A percentile compares a stretch with the other conserved stretches of the same genome.
phyloP scores from a whole-genome alignment of 1,284 basidiomycete species.

The Cerioporus squamosus region DNA sequence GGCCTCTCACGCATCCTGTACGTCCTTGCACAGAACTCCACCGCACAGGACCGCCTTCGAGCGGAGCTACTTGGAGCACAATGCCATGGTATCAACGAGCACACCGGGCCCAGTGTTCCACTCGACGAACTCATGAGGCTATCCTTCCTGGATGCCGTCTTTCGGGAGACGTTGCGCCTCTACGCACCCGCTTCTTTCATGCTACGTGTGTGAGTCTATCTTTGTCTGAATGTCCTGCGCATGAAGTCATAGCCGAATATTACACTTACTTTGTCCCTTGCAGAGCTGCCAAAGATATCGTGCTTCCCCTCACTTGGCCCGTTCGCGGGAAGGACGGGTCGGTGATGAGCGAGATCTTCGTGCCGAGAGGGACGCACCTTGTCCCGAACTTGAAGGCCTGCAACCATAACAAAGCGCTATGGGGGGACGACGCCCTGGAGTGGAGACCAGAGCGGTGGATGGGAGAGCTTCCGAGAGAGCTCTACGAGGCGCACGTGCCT shows the following conservation, averaged over 20 bases:
- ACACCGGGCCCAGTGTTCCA: slow-evolving; percentile 20
- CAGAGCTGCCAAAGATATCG: slow-evolving; percentile 24
- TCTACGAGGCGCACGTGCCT: slow-evolving; percentile 19
- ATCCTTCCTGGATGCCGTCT: slow-evolving; percentile 37
- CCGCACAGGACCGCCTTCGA: slow-evolving; percentile 18
- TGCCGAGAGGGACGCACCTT: slow-evolving; percentile 4
- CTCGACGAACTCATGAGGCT: slow-evolving; percentile 35
- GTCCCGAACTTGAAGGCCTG: slow-evolving; percentile 6
- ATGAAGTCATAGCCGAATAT: not conserved
- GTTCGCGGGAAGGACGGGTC: slow-evolving; percentile 13
- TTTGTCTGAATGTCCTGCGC: too few species aligned
- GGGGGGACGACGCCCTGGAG: slow-evolving; percentile 26
- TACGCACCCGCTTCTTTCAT: not conserved
- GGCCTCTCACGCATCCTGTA: slow-evolving; percentile 33
- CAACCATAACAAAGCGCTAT: slow-evolving; percentile 23
- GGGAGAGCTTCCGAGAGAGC: slow-evolving; percentile 3
- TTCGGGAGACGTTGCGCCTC: slow-evolving; percentile 33
- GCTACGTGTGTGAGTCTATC: not conserved
- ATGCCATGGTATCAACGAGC: slow-evolving; percentile 3
- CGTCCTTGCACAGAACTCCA: slow-evolving; percentile 10
- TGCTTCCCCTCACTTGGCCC: slow-evolving; percentile 30
- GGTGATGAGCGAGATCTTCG: not conserved
- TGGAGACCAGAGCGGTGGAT: slow-evolving; percentile 29
- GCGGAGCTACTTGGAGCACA: slow-evolving; percentile 28
- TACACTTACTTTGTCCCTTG: slow-evolving; percentile 14